Evolutionary conservation across 2,329 filamentous ascomycete species (phyloP).

Genomic region (Fusarium pseudoanthophilum): DNA sequence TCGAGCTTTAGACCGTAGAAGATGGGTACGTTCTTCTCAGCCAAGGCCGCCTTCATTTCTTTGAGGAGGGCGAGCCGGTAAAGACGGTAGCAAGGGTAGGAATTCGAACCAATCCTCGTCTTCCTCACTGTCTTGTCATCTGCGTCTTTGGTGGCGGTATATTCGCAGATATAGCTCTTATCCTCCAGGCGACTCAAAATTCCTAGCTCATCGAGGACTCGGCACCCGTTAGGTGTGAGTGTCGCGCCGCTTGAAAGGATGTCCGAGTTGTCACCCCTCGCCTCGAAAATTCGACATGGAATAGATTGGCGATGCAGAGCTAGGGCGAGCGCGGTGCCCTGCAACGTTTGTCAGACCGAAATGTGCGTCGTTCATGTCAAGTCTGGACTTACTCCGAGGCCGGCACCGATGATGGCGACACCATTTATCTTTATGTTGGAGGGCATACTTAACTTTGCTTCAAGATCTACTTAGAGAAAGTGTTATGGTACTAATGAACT

Average conservation of each 20-base stretch:
- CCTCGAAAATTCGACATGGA: not conserved
- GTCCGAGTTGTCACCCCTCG: accelerated
- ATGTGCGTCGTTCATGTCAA: accelerated
- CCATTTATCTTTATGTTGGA: accelerated
- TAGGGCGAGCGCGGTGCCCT: not conserved
- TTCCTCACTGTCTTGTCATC: not conserved
- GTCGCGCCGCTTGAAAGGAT: not conserved
- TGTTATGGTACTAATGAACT: not conserved
- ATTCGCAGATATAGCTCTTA: not conserved
- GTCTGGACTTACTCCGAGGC: not conserved
- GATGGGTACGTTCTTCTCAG: not conserved
- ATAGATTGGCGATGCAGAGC: not conserved
- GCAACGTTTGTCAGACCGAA: accelerated
- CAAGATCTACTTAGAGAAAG: accelerated
- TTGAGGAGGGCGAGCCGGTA: not conserved
- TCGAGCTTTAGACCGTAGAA: not conserved
- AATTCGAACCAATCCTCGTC: not conserved
- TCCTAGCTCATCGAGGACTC: not conserved
- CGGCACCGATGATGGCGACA: not conserved
- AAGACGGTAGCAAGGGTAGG: not conserved
- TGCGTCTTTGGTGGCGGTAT: not conserved
- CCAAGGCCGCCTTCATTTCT: not conserved
- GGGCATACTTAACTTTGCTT: too few species aligned
- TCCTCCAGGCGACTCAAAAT: not conserved
- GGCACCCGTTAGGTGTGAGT: not conserved